Evolutionary conservation across 805 yeast species (phyloP).

Genomic region (Lachancea lanzarotensis): DNA sequence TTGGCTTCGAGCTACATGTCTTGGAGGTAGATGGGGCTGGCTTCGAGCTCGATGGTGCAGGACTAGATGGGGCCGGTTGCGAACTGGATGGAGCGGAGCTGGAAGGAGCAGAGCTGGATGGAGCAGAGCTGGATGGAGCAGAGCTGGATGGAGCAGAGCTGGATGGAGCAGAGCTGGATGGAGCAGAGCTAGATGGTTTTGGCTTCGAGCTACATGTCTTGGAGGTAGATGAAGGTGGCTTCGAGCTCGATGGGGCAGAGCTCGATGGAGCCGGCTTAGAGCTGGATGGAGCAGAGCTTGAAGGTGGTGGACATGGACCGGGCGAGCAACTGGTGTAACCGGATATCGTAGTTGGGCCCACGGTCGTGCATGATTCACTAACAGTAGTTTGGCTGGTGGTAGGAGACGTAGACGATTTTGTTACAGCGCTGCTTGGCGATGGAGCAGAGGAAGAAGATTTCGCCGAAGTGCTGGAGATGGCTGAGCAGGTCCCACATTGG

Average conservation of each 20-base stretch:
- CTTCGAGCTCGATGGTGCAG: slow-evolving; percentile 1
- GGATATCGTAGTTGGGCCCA: neutral
- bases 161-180: too few species aligned
- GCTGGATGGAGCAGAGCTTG: neutral
- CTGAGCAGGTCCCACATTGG: neutral
- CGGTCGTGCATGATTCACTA: neutral
- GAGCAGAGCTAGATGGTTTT: too few species aligned
- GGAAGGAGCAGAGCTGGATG: neutral
- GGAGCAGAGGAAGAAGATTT: neutral
- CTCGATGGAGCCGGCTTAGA: neutral
- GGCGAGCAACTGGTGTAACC: slow-evolving; percentile 1
- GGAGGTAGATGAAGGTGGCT: neutral
- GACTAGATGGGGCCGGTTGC: neutral
- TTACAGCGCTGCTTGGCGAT: neutral
- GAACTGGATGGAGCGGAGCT: neutral
- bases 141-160: too few species aligned
- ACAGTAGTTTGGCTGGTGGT: neutral
- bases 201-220: too few species aligned
- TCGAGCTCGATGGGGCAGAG: neutral
- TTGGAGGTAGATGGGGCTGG: slow-evolving; percentile 7
- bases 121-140: too few species aligned
- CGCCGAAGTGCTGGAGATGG: neutral
- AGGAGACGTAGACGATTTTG: neutral
- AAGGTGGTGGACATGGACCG: slow-evolving; percentile 1
- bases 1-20: slow-evolving; percentile 3